Evolutionary conservation across 2,329 filamentous ascomycete species (phyloP).

Genomic region (Arachnopeziza araneosa): DNA sequence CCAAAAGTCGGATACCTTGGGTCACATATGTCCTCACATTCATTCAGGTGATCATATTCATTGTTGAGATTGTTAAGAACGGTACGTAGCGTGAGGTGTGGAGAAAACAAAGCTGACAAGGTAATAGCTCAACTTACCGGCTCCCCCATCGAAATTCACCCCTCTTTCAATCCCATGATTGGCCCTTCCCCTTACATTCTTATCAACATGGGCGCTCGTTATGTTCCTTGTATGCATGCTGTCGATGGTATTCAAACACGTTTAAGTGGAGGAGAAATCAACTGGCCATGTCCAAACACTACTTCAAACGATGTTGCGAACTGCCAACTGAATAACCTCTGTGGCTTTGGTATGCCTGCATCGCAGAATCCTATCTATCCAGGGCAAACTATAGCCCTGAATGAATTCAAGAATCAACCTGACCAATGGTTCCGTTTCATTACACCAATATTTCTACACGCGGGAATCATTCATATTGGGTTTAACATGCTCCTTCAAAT

Average conservation of each 20-base stretch:
- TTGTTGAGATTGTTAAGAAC: slow-evolving; percentile 80
- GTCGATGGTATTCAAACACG: slow-evolving; percentile 57
- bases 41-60: slow-evolving; percentile 78
- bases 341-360: slow-evolving; percentile 61
- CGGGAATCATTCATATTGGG: slow-evolving; percentile 86
- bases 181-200: slow-evolving; percentile 84
- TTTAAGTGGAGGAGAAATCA: slow-evolving; percentile 34
- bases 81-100: slow-evolving; percentile 45
- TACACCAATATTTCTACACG: slow-evolving; percentile 89
- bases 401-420: slow-evolving; percentile 46
- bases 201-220: slow-evolving; percentile 96
- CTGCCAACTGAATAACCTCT: slow-evolving; percentile 77
- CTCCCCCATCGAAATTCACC: slow-evolving; percentile 51
- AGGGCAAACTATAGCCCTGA: slow-evolving; percentile 35
- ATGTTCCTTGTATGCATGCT: slow-evolving; percentile 91
- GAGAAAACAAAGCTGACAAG: slow-evolving; percentile 2
- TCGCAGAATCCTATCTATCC: slow-evolving; percentile 32
- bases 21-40: slow-evolving; percentile 75
- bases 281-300: slow-evolving; percentile 78
- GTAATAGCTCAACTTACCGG: slow-evolving; percentile 65
- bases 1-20: slow-evolving; percentile 53
- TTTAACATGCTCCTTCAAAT: slow-evolving; percentile 94
- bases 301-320: slow-evolving; percentile 51
- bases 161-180: slow-evolving; percentile 94
- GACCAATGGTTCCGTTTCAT: slow-evolving; percentile 99